phyloP scores from a whole-genome alignment of 2,329 filamentous ascomycete species.

The Aspergillus sclerotialis region DNA sequence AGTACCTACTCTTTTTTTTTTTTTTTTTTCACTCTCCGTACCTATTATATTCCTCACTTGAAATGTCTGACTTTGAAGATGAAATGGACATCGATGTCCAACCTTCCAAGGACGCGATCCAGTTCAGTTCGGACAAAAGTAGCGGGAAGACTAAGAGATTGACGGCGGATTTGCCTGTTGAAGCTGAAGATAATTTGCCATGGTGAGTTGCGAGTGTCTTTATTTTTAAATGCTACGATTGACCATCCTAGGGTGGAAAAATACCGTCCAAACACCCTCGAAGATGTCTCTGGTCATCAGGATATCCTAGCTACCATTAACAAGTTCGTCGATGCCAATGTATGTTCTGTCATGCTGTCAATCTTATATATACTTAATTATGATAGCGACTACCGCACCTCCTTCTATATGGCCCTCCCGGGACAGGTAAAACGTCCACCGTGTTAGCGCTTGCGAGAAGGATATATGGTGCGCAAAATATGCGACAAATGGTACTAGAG shows the following conservation, averaged over 20 bases:
- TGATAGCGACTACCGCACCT: slow-evolving; percentile 76
- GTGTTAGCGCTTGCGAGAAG: slow-evolving; percentile 85
- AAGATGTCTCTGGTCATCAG: slow-evolving; percentile 92
- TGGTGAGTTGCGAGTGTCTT: slow-evolving; percentile 59
- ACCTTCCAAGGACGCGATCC: slow-evolving; percentile 44
- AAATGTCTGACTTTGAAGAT: slow-evolving; percentile 53
- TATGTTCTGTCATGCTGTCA: slow-evolving; percentile 23
- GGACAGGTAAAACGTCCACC: slow-evolving; percentile 96
- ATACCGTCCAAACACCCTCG: slow-evolving; percentile 80
- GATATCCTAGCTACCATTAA: slow-evolving; percentile 97
- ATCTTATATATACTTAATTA: slow-evolving; percentile 1
- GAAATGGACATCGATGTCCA: slow-evolving; percentile 61
- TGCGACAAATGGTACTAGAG: slow-evolving; percentile 97
- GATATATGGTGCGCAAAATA: slow-evolving; percentile 86
- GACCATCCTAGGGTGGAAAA: slow-evolving; percentile 73
- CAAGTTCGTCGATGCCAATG: slow-evolving; percentile 90
- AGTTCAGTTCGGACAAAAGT: slow-evolving; percentile 68
- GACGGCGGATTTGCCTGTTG: slow-evolving; percentile 85
- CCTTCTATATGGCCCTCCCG: slow-evolving; percentile 90
- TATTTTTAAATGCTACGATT: slow-evolving; percentile 5
- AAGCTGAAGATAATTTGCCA: slow-evolving; percentile 87
- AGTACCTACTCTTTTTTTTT: neutral
- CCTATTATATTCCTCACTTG: slow-evolving; percentile 8
- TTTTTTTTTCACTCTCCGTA: neutral
- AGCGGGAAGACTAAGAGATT: slow-evolving; percentile 79